Conservation (phyloP, 106 monocot genomes). For the Gastrodia elata region DNA sequence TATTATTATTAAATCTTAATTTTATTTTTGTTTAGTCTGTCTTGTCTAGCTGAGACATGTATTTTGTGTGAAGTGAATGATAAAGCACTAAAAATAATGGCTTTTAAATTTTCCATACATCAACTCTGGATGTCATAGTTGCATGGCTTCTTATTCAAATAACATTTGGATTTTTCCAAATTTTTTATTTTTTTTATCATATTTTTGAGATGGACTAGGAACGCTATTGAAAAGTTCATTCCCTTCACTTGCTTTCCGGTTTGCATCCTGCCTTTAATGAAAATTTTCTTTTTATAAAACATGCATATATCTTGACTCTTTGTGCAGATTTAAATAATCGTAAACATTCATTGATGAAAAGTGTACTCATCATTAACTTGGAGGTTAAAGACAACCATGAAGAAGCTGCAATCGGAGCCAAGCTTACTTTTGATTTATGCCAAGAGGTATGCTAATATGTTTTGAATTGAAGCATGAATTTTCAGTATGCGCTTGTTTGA, state of each 20-base stretch:
- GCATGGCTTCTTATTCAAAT: neutral
- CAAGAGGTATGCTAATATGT: conserved; percentile 34
- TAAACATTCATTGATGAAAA: conserved; percentile 50
- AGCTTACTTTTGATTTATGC: conserved; percentile 76
- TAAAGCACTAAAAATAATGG: neutral
- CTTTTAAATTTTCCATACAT: neutral
- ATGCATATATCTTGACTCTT: neutral
- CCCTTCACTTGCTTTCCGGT: neutral
- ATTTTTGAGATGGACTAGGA: too few species aligned
- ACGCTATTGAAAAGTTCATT: neutral
- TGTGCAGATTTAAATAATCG: conserved; percentile 80
- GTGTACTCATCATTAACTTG: conserved; percentile 81
- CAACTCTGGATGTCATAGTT: neutral
- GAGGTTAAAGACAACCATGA: conserved; percentile 99
- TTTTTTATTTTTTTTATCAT: too few species aligned
- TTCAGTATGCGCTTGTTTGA: too few species aligned
- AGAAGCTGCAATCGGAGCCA: conserved; percentile 86
- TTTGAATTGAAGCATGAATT: neutral
- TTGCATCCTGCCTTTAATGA: neutral
- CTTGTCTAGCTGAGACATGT: neutral
- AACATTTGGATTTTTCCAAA: too few species aligned
- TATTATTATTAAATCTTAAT: neutral
- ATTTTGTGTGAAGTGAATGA: neutral
- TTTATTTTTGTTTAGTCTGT: neutral
- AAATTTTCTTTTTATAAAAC: neutral